phyloP scores from a whole-genome alignment of 345 rosid genomes.

The Hibiscus tridactylites region DNA sequence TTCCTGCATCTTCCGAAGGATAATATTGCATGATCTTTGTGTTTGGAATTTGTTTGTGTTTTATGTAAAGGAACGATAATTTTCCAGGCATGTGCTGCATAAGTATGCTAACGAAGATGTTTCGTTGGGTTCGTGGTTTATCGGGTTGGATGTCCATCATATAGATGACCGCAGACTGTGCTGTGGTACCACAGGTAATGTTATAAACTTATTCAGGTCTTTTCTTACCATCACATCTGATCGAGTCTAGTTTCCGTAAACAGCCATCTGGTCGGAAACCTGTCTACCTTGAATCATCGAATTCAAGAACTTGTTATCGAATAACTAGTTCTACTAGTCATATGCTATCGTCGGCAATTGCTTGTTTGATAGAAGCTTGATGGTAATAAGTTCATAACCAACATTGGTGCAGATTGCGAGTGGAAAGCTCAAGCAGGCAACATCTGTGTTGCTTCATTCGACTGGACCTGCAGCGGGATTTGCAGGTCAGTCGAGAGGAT shows the following conservation, averaged over 20 bases:
- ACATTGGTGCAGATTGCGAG: constrained; percentile 55
- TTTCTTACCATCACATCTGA: not conserved
- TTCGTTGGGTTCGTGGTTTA: constrained; percentile 91
- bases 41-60: not conserved
- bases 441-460: constrained; percentile 81
- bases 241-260: not conserved
- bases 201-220: not conserved
- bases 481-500: constrained; percentile 85
- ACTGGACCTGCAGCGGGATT: constrained; percentile 86
- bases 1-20: not conserved
- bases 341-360: not conserved
- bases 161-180: constrained; percentile 95
- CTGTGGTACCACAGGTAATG: constrained; percentile 91
- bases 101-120: constrained; percentile 90
- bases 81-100: constrained; percentile 72
- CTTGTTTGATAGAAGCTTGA: not conserved
- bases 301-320: no score
- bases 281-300: not conserved
- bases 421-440: constrained; percentile 98
- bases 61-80: constrained; percentile 11
- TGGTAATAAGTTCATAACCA: not conserved
- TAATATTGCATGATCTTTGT: not conserved
- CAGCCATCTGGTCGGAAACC: not conserved
- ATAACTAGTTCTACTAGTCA: not conserved
- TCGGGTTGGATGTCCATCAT: constrained; percentile 91